These are phyloP conservation scores for Xylaria arbuscula DNA, from an alignment of 2,329 filamentous ascomycete genomes.

Conservation along the genomic window DNA sequence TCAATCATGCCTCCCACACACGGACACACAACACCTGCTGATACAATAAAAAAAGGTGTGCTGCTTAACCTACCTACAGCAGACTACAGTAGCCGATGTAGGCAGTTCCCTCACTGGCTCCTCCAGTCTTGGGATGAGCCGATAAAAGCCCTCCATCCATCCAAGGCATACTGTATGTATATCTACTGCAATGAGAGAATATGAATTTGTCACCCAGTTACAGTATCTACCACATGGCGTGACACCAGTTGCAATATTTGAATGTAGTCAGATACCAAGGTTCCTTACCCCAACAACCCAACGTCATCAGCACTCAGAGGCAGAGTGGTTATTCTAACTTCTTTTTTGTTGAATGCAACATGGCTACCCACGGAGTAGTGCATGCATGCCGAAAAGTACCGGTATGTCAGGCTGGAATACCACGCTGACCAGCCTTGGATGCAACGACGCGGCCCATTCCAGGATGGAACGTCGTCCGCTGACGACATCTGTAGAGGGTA, in stretches of 20 bases:
- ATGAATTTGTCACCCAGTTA: background rate
- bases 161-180: background rate
- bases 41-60: background rate
- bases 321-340: background rate
- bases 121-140: background rate
- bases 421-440: conserved; percentile 29
- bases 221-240: background rate
- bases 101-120: background rate
- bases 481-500: conserved; percentile 14
- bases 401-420: conserved; percentile 32
- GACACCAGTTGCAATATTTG: background rate
- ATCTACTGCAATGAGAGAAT: background rate
- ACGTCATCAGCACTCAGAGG: conserved; percentile 15
- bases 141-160: background rate
- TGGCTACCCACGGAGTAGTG: background rate
- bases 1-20: conserved; percentile 1
- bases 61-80: too few relatives aligned
- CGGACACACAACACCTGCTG: background rate
- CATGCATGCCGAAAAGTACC: conserved; percentile 32
- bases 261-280: conserved; percentile 1
- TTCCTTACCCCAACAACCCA: conserved; percentile 18
- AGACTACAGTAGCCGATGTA: background rate
- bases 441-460: conserved; percentile 27
- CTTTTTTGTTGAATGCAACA: conserved; percentile 35
- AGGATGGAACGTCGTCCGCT: conserved; percentile 10